phyloP scores from a whole-genome alignment of 2,329 filamentous ascomycete species.

The Elsinoe perseae region DNA sequence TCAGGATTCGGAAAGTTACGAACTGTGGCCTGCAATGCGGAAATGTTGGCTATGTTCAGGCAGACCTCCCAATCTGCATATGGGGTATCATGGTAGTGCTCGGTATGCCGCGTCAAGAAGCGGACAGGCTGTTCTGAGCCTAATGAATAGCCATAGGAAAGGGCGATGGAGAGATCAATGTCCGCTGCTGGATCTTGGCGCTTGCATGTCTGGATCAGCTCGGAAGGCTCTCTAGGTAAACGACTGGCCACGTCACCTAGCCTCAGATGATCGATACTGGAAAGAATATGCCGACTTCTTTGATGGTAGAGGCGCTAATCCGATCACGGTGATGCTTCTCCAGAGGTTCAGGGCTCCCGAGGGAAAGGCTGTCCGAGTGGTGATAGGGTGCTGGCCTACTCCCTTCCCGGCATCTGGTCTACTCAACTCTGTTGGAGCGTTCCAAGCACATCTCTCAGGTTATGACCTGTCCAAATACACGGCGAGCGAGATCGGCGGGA shows the following conservation, averaged over 20 bases:
- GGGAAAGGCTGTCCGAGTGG: background rate
- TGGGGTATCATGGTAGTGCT: constrained; percentile 27
- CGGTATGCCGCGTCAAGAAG: constrained; percentile 26
- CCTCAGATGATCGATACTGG: background rate
- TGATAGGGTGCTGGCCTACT: background rate
- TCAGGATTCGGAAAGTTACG: constrained; percentile 17
- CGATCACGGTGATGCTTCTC: background rate
- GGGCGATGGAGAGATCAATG: constrained; percentile 23
- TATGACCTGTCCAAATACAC: background rate
- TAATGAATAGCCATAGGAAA: constrained; percentile 26
- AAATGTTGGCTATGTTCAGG: constrained; percentile 27
- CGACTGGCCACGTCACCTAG: background rate
- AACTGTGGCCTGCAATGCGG: constrained; percentile 27
- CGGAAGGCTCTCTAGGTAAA: no score
- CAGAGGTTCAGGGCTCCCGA: background rate
- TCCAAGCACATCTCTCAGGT: background rate
- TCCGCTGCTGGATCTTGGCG: background rate
- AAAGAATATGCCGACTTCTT: background rate
- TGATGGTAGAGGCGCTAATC: background rate
- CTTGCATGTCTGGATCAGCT: background rate
- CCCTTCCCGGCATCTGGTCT: background rate
- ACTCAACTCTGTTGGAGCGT: background rate
- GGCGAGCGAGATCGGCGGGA: background rate
- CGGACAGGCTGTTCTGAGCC: constrained; percentile 24
- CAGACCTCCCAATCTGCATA: constrained; percentile 28